A percentile compares a stretch with the other conserved stretches of the same genome.
Evolutionary conservation across 305 asterid genomes (phyloP).

Genomic region (Fraxinus velutina): DNA sequence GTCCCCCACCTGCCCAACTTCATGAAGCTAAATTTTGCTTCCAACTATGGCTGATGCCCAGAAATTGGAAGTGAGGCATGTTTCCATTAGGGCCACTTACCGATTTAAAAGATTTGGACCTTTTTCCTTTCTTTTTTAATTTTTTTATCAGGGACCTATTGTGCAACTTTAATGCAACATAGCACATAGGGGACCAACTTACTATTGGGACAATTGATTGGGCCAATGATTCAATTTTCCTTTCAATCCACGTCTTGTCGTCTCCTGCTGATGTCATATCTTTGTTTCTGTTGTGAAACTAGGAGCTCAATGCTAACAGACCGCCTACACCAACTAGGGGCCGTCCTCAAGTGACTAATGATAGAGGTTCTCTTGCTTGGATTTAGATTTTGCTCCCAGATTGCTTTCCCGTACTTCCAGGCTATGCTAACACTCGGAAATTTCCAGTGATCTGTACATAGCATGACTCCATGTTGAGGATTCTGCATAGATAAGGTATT

Average conservation of each 20-base stretch:
- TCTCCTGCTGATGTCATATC: slow-evolving; percentile 8
- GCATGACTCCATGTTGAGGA: slow-evolving; percentile 39
- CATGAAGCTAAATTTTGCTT: not conserved
- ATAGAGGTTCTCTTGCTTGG: slow-evolving; percentile 98
- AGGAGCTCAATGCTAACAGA: slow-evolving; percentile 98
- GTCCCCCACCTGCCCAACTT: not conserved
- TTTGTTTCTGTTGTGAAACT: slow-evolving; percentile 5
- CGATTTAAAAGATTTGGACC: not conserved
- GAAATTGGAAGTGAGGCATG: not conserved
- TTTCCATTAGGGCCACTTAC: not conserved
- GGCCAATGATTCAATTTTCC: not conserved
- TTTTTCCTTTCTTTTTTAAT: not conserved
- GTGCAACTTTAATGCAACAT: not conserved
- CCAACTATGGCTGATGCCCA: not conserved
- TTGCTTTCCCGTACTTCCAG: slow-evolving; percentile 41
- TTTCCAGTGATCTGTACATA: slow-evolving; percentile 70
- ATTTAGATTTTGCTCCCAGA: slow-evolving; percentile 57
- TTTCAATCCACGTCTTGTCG: not conserved
- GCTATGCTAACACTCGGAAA: slow-evolving; percentile 59
- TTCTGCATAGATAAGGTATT: slow-evolving; percentile 17
- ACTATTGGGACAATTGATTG: not conserved
- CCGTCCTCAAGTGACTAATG: slow-evolving; percentile 88
- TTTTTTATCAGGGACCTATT: not conserved
- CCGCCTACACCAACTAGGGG: slow-evolving; percentile 99
- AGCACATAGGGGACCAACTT: not conserved